phyloP scores from a whole-genome alignment of 2,329 filamentous ascomycete species.

The Phaeosphaeriaceae sp. region DNA sequence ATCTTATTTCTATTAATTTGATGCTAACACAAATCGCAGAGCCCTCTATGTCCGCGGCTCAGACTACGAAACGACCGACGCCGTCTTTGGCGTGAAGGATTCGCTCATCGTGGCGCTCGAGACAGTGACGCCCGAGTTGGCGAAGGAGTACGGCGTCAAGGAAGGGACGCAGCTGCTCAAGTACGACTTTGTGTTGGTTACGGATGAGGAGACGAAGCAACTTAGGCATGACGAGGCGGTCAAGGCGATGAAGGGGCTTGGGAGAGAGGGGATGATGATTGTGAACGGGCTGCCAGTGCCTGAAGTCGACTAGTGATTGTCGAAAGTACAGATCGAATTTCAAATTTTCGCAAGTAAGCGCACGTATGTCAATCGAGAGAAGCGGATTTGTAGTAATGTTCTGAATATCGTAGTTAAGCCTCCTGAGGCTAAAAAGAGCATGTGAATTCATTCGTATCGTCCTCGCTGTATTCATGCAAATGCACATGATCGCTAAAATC shows the following conservation, averaged over 20 bases:
- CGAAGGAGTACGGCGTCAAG: slow-evolving; percentile 61
- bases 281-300: slow-evolving; percentile 79
- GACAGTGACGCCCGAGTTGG: slow-evolving; percentile 34
- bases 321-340: too few relatives aligned
- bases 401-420: background rate
- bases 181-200: slow-evolving; percentile 81
- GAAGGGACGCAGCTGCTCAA: slow-evolving; percentile 69
- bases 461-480: background rate
- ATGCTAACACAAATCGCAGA: slow-evolving; percentile 48
- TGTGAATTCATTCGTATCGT: background rate
- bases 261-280: slow-evolving; percentile 70
- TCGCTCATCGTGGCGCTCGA: slow-evolving; percentile 62
- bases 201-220: slow-evolving; percentile 70
- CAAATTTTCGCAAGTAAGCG: too few relatives aligned
- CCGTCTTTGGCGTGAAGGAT: slow-evolving; percentile 86
- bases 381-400: too few relatives aligned
- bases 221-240: slow-evolving; percentile 72
- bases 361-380: too few relatives aligned
- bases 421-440: background rate
- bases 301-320: slow-evolving; percentile 59
- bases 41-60: slow-evolving; percentile 80
- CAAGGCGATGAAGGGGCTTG: slow-evolving; percentile 71
- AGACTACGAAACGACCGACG: slow-evolving; percentile 82
- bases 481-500: background rate
- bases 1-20: background rate